These are phyloP conservation scores for Pythium inflatum DNA, from an alignment of 352 stramenopile genomes.

Conservation along the genomic window DNA sequence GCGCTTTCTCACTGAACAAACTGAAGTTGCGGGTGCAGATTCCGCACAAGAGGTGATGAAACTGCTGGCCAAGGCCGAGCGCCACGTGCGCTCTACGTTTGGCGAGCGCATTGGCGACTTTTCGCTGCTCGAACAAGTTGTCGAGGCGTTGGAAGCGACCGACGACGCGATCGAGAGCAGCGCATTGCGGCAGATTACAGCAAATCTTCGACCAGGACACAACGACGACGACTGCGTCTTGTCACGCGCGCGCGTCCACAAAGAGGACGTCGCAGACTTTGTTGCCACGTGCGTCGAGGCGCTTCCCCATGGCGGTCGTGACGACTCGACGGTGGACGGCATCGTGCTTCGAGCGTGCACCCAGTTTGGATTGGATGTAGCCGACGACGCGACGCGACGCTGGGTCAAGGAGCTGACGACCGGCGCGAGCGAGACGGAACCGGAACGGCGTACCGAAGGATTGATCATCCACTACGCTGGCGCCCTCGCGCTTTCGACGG, in stretches of 20 bases:
- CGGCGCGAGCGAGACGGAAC: not conserved
- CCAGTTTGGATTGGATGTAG: conserved; percentile 23
- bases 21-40: not conserved
- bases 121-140: conserved; percentile 25
- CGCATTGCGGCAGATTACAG: conserved; percentile 3
- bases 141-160: conserved; percentile 8
- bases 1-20: conserved; percentile 3
- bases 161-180: not conserved
- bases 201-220: conserved; percentile 3
- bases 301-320: not conserved
- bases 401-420: conserved; percentile 12
- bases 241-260: not conserved
- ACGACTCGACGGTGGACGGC: not conserved
- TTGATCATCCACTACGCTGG: conserved; percentile 23
- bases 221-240: not conserved
- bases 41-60: not conserved
- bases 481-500: conserved; percentile 9
- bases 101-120: conserved; percentile 5
- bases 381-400: not conserved
- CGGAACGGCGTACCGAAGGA: not conserved
- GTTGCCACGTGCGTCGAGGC: conserved; percentile 8
- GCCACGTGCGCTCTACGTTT: conserved; percentile 23
- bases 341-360: conserved; percentile 13
- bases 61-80: conserved; percentile 23
- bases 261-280: conserved; percentile 21